Evolutionary conservation across 352 stramenopile species (phyloP).

Genomic region (Pythium rhizo-oryzae): DNA sequence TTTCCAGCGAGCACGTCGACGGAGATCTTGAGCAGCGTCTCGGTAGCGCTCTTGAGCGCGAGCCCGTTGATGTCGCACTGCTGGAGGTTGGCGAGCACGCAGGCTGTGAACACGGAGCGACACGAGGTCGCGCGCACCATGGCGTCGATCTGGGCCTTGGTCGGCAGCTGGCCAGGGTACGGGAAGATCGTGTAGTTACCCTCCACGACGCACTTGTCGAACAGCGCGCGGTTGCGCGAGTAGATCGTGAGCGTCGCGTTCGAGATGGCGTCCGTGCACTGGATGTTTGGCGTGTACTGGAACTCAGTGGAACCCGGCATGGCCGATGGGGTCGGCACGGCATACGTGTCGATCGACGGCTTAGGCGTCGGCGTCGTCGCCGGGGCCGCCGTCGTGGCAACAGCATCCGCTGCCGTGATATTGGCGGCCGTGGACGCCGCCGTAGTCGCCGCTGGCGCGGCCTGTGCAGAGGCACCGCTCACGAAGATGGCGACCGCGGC

Average conservation of each 20-base stretch:
- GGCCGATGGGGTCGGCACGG: conserved; percentile 39
- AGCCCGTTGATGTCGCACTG: conserved; percentile 56
- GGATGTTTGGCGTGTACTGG: conserved; percentile 38
- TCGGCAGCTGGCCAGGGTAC: conserved; percentile 50
- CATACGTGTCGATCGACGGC: conserved; percentile 15
- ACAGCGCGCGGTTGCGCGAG: conserved; percentile 54
- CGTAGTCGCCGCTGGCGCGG: neutral
- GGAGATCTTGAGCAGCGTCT: conserved; percentile 68
- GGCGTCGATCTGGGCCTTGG: conserved; percentile 44
- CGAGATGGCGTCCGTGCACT: conserved; percentile 44
- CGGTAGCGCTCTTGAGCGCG: conserved; percentile 46
- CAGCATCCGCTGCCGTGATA: neutral
- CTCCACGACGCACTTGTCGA: conserved; percentile 55
- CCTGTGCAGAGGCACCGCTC: conserved; percentile 1
- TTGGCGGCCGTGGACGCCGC: neutral
- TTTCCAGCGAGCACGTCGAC: conserved; percentile 45
- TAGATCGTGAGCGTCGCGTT: conserved; percentile 59
- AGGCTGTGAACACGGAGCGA: conserved; percentile 57
- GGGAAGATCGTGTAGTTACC: conserved; percentile 70
- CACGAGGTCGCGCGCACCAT: conserved; percentile 56
- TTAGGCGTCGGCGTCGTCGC: neutral
- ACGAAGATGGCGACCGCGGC: neutral
- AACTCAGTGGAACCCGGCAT: conserved; percentile 51
- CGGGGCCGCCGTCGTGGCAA: conserved; percentile 4
- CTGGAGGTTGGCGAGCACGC: conserved; percentile 48